Percentiles rank a stretch among this genome's conserved stretches.
These are phyloP conservation scores for Heliocybe sulcata DNA, from an alignment of 1,284 basidiomycete species.

Conservation along the genomic window DNA sequence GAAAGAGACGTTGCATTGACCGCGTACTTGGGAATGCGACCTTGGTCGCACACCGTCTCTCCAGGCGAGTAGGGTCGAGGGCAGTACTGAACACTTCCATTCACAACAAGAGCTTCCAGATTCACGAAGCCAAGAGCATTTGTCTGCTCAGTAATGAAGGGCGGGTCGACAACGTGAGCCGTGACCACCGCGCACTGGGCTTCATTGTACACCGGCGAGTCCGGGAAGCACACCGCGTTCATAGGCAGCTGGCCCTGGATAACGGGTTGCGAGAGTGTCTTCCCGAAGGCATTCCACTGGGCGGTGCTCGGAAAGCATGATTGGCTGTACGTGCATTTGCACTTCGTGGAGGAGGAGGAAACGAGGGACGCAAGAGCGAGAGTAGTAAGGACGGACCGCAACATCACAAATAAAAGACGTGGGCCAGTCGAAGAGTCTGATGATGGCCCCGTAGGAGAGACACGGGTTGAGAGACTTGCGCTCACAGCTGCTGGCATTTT, in stretches of 20 bases:
- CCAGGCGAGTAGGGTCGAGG: background rate
- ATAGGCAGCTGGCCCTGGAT: background rate
- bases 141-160: background rate
- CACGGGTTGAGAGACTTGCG: background rate
- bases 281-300: background rate
- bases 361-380: background rate
- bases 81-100: background rate
- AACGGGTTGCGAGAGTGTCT: background rate
- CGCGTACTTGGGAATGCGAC: background rate
- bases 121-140: background rate
- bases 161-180: background rate
- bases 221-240: background rate
- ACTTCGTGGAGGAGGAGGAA: background rate
- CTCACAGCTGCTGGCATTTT: background rate
- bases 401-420: background rate
- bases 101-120: background rate
- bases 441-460: background rate
- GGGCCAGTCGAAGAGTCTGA: background rate
- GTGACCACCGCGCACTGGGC: background rate
- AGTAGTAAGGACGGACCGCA: background rate
- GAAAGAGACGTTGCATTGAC: background rate
- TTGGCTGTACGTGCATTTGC: background rate
- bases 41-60: background rate
- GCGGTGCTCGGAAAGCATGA: background rate
- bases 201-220: background rate